Percentiles rank a stretch among this genome's conserved stretches.
Conservation (phyloP, 169 alveolate species). For the Plasmodium reichenowi region DNA sequence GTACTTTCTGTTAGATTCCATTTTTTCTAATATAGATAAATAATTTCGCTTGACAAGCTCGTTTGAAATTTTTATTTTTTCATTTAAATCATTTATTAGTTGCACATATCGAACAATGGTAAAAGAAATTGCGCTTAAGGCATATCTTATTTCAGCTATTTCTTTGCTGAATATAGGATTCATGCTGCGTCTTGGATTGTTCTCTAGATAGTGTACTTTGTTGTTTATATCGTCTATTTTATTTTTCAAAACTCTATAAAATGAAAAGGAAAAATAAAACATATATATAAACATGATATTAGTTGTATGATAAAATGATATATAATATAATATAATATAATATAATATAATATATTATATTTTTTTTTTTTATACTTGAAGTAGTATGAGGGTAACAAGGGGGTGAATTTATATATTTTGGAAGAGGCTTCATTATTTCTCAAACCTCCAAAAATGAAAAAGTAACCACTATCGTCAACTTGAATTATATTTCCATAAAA, state of each 20-base stretch:
- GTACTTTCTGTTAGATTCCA: conserved; percentile 15
- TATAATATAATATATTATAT: conserved; percentile 1
- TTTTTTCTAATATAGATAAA: conserved; percentile 8
- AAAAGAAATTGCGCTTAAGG: conserved; percentile 25
- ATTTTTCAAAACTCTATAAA: conserved; percentile 10
- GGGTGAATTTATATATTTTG: conserved; percentile 57
- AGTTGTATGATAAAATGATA: not conserved
- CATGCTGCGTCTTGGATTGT: conserved; percentile 9
- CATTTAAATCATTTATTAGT: conserved; percentile 55
- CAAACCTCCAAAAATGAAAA: conserved; percentile 70
- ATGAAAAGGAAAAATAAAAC: conserved; percentile 5
- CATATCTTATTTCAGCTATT: conserved; percentile 32
- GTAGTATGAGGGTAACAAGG: conserved; percentile 20
- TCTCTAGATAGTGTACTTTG: conserved; percentile 16
- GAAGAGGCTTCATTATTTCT: conserved; percentile 37
- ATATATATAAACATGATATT: not conserved
- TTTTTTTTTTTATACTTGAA: conserved; percentile 39
- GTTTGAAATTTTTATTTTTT: conserved; percentile 71
- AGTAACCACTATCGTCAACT: conserved; percentile 68
- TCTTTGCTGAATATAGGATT: conserved; percentile 30
- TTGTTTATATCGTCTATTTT: conserved; percentile 19
- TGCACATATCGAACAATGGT: conserved; percentile 50
- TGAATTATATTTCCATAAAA: conserved; percentile 60
- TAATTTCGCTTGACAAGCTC: conserved; percentile 20
- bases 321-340: conserved; percentile 4